phyloP scores from a whole-genome alignment of 2,329 filamentous ascomycete species.

The Fusarium liriodendri region DNA sequence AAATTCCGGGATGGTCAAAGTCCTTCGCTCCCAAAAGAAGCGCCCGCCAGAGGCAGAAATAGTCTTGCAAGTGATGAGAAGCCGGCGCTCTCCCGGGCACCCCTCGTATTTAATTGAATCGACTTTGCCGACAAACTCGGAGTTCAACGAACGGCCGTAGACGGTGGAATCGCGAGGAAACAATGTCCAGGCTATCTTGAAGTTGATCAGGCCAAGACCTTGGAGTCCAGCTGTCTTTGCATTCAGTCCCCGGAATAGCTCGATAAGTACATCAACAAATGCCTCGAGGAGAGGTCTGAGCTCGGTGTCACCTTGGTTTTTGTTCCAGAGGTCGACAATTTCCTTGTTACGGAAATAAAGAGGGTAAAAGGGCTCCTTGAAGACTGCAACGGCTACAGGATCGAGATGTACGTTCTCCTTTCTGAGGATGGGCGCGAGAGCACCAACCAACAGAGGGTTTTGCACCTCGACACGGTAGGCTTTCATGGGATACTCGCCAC shows the following conservation, averaged over 20 bases:
- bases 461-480: conserved; percentile 56
- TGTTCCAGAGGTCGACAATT: conserved; percentile 43
- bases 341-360: conserved; percentile 60
- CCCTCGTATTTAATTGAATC: conserved; percentile 47
- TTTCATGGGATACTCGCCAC: conserved; percentile 52
- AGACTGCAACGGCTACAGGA: conserved; percentile 48
- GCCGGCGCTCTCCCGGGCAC: conserved; percentile 5
- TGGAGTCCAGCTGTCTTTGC: not conserved
- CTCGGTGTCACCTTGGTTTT: no score
- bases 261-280: conserved; percentile 54
- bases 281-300: conserved; percentile 47
- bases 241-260: conserved; percentile 55
- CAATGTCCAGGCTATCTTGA: conserved; percentile 56
- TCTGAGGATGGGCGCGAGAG: conserved; percentile 56
- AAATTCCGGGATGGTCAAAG: conserved; percentile 48
- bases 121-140: conserved; percentile 33
- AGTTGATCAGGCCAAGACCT: conserved; percentile 24
- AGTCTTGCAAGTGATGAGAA: conserved; percentile 48
- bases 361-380: conserved; percentile 54
- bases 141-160: conserved; percentile 36
- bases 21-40: conserved; percentile 55
- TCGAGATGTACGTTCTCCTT: conserved; percentile 55
- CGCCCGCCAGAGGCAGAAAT: conserved; percentile 53
- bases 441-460: conserved; percentile 54
- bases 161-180: conserved; percentile 54